Evolutionary conservation across 2,329 filamentous ascomycete genomes (phyloP), one percentile per base, ranked within the genome.

Genomic region (Phialophora chinensis): DNA sequence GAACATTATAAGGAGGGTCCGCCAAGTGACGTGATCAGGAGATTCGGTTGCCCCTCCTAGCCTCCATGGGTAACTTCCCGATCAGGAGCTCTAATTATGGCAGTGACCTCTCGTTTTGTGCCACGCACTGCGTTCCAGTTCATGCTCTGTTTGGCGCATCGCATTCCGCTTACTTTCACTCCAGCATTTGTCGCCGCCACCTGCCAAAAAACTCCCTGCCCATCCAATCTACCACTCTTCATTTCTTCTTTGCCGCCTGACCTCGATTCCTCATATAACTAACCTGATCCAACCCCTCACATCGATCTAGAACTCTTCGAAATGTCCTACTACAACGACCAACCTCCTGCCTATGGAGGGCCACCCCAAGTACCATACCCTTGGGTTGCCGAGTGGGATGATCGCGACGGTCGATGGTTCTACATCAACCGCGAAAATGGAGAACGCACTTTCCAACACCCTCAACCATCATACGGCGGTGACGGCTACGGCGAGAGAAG

Each of bases 361-460:
- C 64, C 66, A 14, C 72, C 72, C 42, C 63, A 66, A 42, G 69
- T 78, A 10, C 78, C 80, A 8, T 75, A 74, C 38, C 81, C 81
- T 17, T 84, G 82, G 82, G 70, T 77, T 53, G 75, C 81, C n/a
- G 77, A 77, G 58, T 83, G 79, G 79, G 78, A 81, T 56, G 73
- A 75, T 25, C 75, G 74, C 60, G 76, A 77, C 25, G 69, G 75
- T 44, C 77, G 80, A 70, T 83, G 78, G 75, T 72, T 79, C 72
- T 84, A 78, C 74, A 73, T 83, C 67, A 84, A 84, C 73, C 75
- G 80, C 62, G 75, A 82, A 69, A 83, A 77, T 25, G 81, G 81
- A 47, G 76, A 82, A 72, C 75, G 77, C 20, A 79, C 74, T 53
- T 80, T 76, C 69, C 74, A 81, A 33, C 73, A 74, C 55, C 80